Conservation (phyloP, 1,139 yeast species). For the Sugiyamaella xylanicola region DNA sequence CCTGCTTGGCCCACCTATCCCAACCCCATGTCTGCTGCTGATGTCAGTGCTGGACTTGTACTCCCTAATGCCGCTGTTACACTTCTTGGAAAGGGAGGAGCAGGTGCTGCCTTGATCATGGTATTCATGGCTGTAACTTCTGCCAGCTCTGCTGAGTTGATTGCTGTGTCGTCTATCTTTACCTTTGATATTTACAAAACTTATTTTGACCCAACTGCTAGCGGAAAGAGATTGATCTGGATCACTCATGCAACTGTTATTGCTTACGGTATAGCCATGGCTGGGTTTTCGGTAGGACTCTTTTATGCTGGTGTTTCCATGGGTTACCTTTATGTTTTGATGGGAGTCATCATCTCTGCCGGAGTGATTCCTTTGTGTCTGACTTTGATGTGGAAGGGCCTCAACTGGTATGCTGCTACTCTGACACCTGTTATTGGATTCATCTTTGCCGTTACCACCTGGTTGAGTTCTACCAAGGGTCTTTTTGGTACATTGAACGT, state of each 20-base stretch:
- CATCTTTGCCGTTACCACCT: conserved; percentile 48
- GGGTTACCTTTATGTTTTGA: conserved; percentile 68
- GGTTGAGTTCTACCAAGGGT: conserved; percentile 51
- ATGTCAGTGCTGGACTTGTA: conserved; percentile 78
- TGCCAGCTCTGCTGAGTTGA: conserved; percentile 70
- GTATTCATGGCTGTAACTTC: conserved; percentile 77
- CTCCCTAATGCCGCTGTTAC: conserved; percentile 88
- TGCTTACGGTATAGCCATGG: conserved; percentile 68
- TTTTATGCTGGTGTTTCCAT: conserved; percentile 79
- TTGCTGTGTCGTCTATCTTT: conserved; percentile 81
- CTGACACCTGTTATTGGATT: conserved; percentile 54
- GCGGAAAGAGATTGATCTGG: conserved; percentile 67
- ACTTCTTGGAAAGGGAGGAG: conserved; percentile 83
- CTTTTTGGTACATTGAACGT: conserved; percentile 51
- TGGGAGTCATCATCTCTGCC: conserved; percentile 85
- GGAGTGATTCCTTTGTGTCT: conserved; percentile 79
- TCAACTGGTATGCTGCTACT: conserved; percentile 52
- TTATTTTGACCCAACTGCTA: conserved; percentile 75
- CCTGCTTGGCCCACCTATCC: conserved; percentile 82
- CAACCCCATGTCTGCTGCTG: conserved; percentile 57
- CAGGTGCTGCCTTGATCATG: conserved; percentile 72
- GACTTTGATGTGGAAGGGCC: conserved; percentile 68
- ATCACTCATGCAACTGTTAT: conserved; percentile 69
- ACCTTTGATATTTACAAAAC: conserved; percentile 84
- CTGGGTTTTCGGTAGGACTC: conserved; percentile 79